Percentiles rank a stretch among this genome's conserved stretches.
Evolutionary conservation across 208 protist species (phyloP).

Genomic region (Leishmania arabica): DNA sequence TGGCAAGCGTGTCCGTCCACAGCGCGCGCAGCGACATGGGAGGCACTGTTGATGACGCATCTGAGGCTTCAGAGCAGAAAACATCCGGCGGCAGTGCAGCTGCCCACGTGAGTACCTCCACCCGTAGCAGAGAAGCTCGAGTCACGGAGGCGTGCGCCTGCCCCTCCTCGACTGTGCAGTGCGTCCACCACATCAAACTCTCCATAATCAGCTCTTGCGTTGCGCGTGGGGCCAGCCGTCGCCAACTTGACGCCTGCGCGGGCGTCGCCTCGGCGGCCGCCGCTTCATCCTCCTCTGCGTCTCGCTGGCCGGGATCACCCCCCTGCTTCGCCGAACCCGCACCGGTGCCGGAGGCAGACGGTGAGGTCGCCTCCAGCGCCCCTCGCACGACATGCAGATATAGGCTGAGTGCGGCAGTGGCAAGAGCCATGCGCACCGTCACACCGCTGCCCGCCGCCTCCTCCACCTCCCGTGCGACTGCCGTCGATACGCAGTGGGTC

Average conservation of each 20-base stretch:
- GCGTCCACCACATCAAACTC: slow-evolving; percentile 19
- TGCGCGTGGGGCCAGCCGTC: background rate
- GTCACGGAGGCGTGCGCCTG: background rate
- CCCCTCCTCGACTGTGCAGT: background rate
- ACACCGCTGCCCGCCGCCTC: slow-evolving; percentile 26
- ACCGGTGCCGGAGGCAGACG: background rate
- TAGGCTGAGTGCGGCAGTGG: slow-evolving; percentile 27
- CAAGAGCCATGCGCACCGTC: slow-evolving; percentile 16
- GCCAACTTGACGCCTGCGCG: background rate
- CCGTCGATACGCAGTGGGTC: slow-evolving; percentile 27
- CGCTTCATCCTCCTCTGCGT: background rate
- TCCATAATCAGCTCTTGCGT: slow-evolving; percentile 1
- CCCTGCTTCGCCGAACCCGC: background rate
- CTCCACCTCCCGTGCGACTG: slow-evolving; percentile 21
- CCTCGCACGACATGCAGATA: slow-evolving; percentile 34
- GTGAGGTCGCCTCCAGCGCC: background rate
- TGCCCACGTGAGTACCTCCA: slow-evolving; percentile 10
- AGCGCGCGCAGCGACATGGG: slow-evolving; percentile 9
- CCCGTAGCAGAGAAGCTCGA: background rate
- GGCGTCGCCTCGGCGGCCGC: background rate
- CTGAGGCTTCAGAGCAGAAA: background rate
- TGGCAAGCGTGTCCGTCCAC: slow-evolving; percentile 16
- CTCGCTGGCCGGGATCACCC: background rate
- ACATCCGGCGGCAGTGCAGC: slow-evolving; percentile 8
- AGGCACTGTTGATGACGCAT: background rate